Conservation (phyloP, 345 rosid genomes). For the Eucalyptus sp. region DNA sequence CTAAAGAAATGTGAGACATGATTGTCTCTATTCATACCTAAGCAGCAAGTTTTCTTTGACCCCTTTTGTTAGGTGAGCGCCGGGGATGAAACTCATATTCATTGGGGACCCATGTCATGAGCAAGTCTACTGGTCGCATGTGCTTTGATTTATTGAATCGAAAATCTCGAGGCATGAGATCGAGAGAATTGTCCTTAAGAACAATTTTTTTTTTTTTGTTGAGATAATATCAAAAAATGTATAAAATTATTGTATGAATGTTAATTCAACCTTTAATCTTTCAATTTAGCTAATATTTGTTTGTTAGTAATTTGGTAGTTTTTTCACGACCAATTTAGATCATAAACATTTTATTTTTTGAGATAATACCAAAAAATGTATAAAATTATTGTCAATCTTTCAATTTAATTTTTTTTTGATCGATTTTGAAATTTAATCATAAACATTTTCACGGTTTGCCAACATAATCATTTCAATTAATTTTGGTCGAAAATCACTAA, state of each 20-base stretch:
- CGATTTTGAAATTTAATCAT: neutral
- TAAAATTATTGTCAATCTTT: neutral
- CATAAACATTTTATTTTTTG: too few relatives aligned
- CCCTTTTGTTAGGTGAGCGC: neutral
- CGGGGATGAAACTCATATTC: neutral
- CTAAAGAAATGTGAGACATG: neutral
- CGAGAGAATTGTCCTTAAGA: neutral
- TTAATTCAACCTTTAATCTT: neutral
- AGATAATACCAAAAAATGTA: neutral
- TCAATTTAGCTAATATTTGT: neutral
- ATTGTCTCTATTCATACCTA: neutral
- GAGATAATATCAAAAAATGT: neutral
- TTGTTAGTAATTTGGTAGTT: too few relatives aligned
- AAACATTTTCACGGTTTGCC: fast-evolving
- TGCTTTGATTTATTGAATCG: neutral
- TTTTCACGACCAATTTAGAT: too few relatives aligned
- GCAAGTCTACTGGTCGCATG: neutral
- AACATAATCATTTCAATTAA: neutral
- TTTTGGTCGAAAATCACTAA: neutral
- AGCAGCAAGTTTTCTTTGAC: neutral
- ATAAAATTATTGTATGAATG: neutral
- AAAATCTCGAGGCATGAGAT: neutral
- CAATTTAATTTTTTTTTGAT: too few relatives aligned
- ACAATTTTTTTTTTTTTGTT: neutral
- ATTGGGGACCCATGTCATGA: neutral